Conservation (phyloP, 2,329 filamentous ascomycete species). For the Phaeosphaeriaceae sp. region DNA sequence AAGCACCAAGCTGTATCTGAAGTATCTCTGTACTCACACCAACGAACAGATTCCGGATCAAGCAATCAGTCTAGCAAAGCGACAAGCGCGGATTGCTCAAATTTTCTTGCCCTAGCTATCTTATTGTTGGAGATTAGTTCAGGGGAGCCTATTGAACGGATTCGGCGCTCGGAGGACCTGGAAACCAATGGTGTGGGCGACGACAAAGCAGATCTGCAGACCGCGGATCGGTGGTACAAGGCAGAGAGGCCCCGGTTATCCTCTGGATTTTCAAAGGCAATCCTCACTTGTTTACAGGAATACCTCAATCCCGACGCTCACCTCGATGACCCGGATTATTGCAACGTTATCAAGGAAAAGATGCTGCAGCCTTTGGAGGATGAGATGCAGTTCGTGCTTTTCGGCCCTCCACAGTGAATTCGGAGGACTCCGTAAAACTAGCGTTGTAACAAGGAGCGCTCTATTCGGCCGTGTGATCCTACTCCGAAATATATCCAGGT, state of each 20-base stretch:
- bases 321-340: background rate
- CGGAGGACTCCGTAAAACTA: too few relatives aligned
- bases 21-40: background rate
- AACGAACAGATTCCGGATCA: background rate
- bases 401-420: background rate
- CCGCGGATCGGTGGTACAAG: background rate
- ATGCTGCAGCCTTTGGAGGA: background rate
- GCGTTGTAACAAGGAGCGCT: too few relatives aligned
- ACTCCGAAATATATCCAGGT: too few relatives aligned
- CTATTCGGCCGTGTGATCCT: too few relatives aligned
- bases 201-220: conserved; percentile 1
- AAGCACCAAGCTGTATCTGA: background rate
- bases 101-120: background rate
- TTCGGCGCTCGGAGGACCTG: background rate
- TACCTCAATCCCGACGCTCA: background rate
- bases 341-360: conserved; percentile 1
- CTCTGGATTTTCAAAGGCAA: background rate
- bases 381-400: conserved; percentile 1
- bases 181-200: background rate
- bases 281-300: conserved; percentile 1
- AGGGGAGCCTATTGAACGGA: background rate
- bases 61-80: background rate
- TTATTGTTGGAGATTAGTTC: background rate
- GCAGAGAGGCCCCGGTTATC: background rate
- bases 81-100: background rate